These are phyloP conservation scores for Antarctomyces pellizariae DNA, from an alignment of 495 filamentous ascomycete genomes.

Conservation along the genomic window DNA sequence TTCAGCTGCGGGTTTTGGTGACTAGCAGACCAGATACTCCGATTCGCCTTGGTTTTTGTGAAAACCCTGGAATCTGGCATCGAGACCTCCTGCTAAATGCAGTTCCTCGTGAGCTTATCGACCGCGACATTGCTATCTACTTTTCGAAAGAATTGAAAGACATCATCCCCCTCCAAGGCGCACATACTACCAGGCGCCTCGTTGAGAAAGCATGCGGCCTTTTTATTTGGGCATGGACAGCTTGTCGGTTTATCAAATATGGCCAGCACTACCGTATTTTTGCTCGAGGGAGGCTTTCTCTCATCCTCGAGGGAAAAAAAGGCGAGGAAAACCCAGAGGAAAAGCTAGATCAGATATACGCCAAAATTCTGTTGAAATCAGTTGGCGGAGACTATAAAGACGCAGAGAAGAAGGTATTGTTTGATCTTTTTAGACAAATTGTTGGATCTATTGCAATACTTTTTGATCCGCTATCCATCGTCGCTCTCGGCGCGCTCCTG, in stretches of 20 bases:
- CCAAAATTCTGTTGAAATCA: background rate
- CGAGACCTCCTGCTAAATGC: conserved; percentile 6
- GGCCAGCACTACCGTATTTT: background rate
- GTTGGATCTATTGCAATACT: background rate
- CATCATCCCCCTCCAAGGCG: background rate
- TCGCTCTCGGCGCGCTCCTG: background rate
- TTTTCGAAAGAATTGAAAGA: conserved; percentile 1
- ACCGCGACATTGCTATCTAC: background rate
- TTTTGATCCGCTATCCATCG: background rate
- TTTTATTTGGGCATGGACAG: conserved; percentile 3
- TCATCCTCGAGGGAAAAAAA: background rate
- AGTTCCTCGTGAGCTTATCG: background rate
- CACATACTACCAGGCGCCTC: background rate
- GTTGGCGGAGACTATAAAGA: background rate
- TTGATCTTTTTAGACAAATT: background rate
- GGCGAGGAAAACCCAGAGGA: background rate
- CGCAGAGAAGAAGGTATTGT: background rate
- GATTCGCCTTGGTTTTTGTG: conserved; percentile 8
- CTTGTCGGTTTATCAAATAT: background rate
- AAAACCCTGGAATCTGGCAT: conserved; percentile 4
- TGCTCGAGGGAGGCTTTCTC: background rate
- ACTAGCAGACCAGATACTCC: conserved; percentile 15
- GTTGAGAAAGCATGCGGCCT: conserved; percentile 3
- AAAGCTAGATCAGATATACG: background rate
- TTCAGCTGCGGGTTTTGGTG: too few species aligned